Conservation (phyloP, 2,329 filamentous ascomycete species). For the Bipolaris bicolor region DNA sequence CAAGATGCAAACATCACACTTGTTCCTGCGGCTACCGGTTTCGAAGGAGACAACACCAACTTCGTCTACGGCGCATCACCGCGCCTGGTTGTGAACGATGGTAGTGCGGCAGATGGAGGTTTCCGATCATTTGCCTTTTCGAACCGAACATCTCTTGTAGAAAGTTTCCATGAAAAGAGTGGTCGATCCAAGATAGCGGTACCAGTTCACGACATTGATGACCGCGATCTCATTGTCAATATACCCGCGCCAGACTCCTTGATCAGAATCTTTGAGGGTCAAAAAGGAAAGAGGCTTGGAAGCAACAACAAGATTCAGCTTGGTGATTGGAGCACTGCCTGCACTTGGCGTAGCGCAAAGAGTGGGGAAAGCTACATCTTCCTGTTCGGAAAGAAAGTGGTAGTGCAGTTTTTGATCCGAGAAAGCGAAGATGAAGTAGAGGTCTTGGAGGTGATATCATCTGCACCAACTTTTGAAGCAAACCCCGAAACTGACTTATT, state of each 20-base stretch:
- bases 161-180: constrained; percentile 28
- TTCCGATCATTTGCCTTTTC: constrained; percentile 28
- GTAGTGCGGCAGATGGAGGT: constrained; percentile 38
- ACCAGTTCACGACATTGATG: constrained; percentile 31
- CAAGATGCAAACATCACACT: constrained; percentile 30
- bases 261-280: constrained; percentile 32
- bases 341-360: constrained; percentile 34
- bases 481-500: constrained; percentile 1
- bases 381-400: constrained; percentile 40
- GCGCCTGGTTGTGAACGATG: constrained; percentile 35
- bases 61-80: constrained; percentile 33
- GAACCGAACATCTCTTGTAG: constrained; percentile 13
- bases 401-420: constrained; percentile 36
- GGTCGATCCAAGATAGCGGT: constrained; percentile 39
- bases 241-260: constrained; percentile 40
- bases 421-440: constrained; percentile 18
- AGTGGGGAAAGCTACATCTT: constrained; percentile 39
- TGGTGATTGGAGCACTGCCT: constrained; percentile 40
- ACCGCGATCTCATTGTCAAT: constrained; percentile 34
- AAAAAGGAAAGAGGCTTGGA: constrained; percentile 19
- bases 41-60: constrained; percentile 38
- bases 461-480: fast-evolving
- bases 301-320: constrained; percentile 33
- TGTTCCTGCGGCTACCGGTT: constrained; percentile 29
- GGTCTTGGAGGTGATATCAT: constrained; percentile 28